Evolutionary conservation across 352 stramenopile species (phyloP).

Genomic region (Thalassiosira allenii): DNA sequence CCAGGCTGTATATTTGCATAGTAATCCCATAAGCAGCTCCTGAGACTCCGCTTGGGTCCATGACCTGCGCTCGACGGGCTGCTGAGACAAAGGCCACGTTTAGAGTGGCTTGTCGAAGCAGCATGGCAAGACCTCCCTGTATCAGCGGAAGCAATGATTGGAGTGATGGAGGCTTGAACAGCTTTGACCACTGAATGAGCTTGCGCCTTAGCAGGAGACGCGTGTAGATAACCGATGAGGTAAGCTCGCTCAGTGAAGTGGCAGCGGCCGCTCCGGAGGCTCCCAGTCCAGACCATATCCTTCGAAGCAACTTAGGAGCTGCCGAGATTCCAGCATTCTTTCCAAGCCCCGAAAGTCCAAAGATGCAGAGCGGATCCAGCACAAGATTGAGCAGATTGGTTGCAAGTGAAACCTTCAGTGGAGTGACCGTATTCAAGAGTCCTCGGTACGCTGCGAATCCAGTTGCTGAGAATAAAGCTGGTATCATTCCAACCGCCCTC

Average conservation of each 20-base stretch:
- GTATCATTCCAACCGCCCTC: conserved; percentile 78
- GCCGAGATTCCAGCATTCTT: background rate
- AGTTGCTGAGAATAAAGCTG: conserved; percentile 72
- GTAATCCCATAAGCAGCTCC: conserved; percentile 82
- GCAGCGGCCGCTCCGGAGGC: conserved; percentile 78
- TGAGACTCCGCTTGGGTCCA: conserved; percentile 75
- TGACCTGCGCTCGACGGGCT: conserved; percentile 67
- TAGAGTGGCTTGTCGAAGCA: conserved; percentile 68
- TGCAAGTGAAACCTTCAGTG: conserved; percentile 75
- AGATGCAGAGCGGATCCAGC: conserved; percentile 85
- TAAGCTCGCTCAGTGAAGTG: conserved; percentile 69
- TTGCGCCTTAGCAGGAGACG: conserved; percentile 63
- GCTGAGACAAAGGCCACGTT: conserved; percentile 80
- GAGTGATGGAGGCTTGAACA: conserved; percentile 66
- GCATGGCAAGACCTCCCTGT: conserved; percentile 72
- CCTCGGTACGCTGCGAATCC: conserved; percentile 83
- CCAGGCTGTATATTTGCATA: conserved; percentile 82
- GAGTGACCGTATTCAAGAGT: conserved; percentile 81
- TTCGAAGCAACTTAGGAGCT: background rate
- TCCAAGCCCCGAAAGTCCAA: conserved; percentile 32
- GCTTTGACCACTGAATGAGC: conserved; percentile 51
- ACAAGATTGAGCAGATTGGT: conserved; percentile 84
- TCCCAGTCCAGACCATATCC: conserved; percentile 51
- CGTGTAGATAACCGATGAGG: conserved; percentile 73
- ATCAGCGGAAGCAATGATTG: conserved; percentile 66